Percentiles rank a stretch among this genome's conserved stretches.
Conservation (phyloP, 768 basidiomycete genomes). For the Boletus insuetus region DNA sequence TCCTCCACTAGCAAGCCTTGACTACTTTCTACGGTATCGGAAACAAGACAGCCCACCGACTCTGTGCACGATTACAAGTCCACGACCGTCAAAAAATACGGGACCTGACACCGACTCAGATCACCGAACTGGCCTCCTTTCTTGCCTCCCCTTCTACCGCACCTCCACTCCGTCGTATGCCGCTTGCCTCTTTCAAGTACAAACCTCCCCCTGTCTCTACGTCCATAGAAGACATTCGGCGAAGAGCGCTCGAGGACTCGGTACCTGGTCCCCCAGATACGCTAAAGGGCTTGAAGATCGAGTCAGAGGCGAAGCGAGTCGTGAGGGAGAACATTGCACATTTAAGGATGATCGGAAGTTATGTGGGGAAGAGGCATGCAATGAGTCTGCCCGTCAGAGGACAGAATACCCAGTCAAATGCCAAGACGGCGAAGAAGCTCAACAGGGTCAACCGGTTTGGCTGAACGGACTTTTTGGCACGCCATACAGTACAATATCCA, state of each 20-base stretch:
- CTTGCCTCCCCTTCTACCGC: constrained; percentile 86
- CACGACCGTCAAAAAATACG: constrained; percentile 81
- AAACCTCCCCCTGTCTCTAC: constrained; percentile 44
- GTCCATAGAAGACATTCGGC: constrained; percentile 29
- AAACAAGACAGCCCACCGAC: constrained; percentile 64
- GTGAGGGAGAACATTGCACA: constrained; percentile 91
- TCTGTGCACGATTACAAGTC: constrained; percentile 91
- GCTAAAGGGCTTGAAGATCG: constrained; percentile 75
- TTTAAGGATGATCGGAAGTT: constrained; percentile 90
- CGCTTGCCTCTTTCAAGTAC: constrained; percentile 58
- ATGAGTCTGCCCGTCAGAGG: constrained; percentile 93
- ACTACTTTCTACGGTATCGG: constrained; percentile 90
- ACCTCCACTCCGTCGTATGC: constrained; percentile 59
- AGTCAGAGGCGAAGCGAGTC: constrained; percentile 79
- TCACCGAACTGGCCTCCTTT: constrained; percentile 90
- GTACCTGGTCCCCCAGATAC: constrained; percentile 50
- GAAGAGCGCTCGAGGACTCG: constrained; percentile 30
- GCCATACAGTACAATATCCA: constrained; percentile 12
- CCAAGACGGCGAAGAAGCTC: constrained; percentile 85
- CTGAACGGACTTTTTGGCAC: constrained; percentile 18
- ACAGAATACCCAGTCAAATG: constrained; percentile 89
- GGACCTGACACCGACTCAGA: constrained; percentile 80
- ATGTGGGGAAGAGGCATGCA: constrained; percentile 89
- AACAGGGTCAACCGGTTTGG: constrained; percentile 74
- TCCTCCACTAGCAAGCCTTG: constrained; percentile 69